These are phyloP conservation scores for Tolypocladium pustulatum DNA, from an alignment of 2,329 filamentous ascomycete genomes.

Conservation along the genomic window DNA sequence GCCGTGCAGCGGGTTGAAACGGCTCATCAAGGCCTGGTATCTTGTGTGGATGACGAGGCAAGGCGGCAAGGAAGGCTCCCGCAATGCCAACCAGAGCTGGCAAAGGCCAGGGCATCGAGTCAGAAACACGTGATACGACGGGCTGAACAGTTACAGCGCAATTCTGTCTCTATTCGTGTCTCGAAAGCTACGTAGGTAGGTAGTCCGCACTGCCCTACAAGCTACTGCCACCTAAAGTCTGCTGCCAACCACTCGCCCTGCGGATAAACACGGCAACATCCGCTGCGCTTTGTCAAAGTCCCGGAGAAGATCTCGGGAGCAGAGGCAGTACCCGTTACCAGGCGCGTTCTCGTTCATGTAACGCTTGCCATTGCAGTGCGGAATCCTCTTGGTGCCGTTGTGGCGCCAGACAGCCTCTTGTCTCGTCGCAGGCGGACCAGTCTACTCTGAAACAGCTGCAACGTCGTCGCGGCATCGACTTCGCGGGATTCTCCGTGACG, in stretches of 20 bases:
- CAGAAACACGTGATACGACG: not conserved
- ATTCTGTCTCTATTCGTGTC: no score
- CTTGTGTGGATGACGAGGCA: not conserved
- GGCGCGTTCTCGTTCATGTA: not conserved
- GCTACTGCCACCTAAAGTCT: no score
- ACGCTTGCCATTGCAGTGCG: constrained; percentile 2
- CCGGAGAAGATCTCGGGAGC: no score
- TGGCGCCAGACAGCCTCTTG: not conserved
- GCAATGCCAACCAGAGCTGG: no score
- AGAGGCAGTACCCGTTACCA: constrained; percentile 5
- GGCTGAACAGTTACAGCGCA: not conserved
- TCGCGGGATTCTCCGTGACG: constrained; percentile 1
- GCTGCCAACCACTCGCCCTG: no score
- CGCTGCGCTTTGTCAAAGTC: no score
- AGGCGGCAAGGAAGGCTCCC: not conserved
- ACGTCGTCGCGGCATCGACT: not conserved
- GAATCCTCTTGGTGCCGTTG: not conserved
- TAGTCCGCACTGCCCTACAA: no score
- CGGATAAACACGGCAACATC: no score
- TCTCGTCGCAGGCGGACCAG: constrained; percentile 1
- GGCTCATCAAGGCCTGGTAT: not conserved
- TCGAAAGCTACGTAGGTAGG: no score
- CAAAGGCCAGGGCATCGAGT: no score
- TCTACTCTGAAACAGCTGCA: constrained; percentile 5
- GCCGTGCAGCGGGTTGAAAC: not conserved